Evolutionary conservation across 176 grass and related monocot species (phyloP).

Genomic region (Cenchrus fungigraminus): DNA sequence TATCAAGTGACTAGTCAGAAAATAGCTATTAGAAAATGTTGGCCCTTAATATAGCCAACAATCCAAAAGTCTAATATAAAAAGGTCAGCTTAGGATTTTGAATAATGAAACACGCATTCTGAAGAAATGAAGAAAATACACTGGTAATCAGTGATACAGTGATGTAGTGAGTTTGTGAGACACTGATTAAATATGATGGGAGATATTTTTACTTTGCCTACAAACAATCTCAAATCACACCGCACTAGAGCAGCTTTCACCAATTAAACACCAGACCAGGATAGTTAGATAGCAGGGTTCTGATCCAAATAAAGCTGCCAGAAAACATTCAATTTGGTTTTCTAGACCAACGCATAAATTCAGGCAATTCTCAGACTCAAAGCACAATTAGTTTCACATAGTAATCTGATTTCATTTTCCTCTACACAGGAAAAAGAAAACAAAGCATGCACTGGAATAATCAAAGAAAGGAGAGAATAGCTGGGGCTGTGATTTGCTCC

Average conservation of each 20-base stretch:
- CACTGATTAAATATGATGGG: too few species aligned
- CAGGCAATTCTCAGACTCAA: not conserved
- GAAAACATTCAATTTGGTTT: not conserved
- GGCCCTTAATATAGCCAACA: not conserved
- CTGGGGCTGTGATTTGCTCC: too few species aligned
- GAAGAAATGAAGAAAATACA: not conserved
- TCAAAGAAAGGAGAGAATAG: too few species aligned
- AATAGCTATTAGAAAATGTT: not conserved
- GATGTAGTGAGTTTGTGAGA: not conserved
- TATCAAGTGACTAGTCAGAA: constrained; percentile 18
- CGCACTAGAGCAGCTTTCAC: not conserved
- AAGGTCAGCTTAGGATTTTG: constrained; percentile 2
- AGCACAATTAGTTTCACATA: not conserved
- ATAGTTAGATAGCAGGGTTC: too few species aligned
- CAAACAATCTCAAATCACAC: not conserved
- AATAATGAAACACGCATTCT: not conserved
- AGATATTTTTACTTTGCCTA: not conserved
- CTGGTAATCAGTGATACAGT: not conserved
- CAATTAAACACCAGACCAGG: too few species aligned
- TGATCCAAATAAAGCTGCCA: not conserved
- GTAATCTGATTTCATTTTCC: too few species aligned
- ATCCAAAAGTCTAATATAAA: not conserved
- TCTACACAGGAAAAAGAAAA: too few species aligned
- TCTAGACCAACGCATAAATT: not conserved
- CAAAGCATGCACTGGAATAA: too few species aligned